Base-by-base conservation (phyloP, 73 alveolate species). In the Paramecium primaurelia region DNA sequence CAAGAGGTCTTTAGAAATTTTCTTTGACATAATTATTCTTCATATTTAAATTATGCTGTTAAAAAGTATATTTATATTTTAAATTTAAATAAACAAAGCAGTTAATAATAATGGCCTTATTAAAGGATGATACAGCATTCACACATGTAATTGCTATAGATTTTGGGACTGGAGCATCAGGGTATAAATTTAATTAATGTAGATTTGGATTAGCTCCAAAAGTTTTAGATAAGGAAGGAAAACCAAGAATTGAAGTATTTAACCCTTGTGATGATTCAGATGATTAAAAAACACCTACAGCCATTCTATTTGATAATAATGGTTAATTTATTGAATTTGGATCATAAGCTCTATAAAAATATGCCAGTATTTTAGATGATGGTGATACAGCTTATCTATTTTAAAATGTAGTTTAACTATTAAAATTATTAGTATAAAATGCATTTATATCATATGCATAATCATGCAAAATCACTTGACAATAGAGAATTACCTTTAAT, bases 101-200 rank as follows among this genome's bases (percentile, higher is more conserved):
- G 84, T 34, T 77, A 90, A 38, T 90, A 49, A 28, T 45, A 22
- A 97, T 97, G 99, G 99, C 99, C 86, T 92, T 96, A 87, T 93
- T 97, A 75, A 95, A 97, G 96, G 99, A 98, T 87, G 99, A 98
- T 88, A 93, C 97, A 8, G 97, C 97, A 44, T 98, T 94, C 93
- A 97, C 99, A 37, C 99, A 98, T 92, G 99, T 98, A 44, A 97
- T 98, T 26, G 99, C 99, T 14, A 98, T 98, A 58, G 99, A 98
- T 86, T 98, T 98, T 88, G 99, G 99, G 3, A 98, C 99, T 10
- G 99, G 99, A 12, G 99, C 99, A 25, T 97, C 99, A 77, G 99
- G 99, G 96, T 98, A 98, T 16, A 10, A 10, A n/a, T 51, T 16
- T 12, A 26, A n/a, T 34, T 64, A 49, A 44, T 9, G 16, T 45